These are phyloP conservation scores for Saccharomyces eubayanus DNA, from an alignment of 805 yeast species.

Conservation along the genomic window DNA sequence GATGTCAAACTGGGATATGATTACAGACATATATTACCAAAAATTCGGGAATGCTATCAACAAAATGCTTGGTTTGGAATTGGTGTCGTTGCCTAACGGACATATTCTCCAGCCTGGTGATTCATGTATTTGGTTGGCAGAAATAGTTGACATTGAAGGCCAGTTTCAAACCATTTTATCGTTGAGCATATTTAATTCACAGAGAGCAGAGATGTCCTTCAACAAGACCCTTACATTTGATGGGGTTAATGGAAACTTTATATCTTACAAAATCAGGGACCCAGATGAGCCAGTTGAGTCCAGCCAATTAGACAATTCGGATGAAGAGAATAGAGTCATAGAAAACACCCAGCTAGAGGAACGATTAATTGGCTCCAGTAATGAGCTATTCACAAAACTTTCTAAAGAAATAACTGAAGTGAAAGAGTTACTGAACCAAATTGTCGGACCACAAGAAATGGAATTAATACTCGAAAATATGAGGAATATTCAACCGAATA, in stretches of 20 bases:
- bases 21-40: slow-evolving; percentile 2
- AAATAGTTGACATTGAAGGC: slow-evolving; percentile 24
- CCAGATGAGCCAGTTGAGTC: neutral
- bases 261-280: neutral
- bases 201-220: neutral
- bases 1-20: neutral
- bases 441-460: neutral
- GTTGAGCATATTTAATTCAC: slow-evolving; percentile 5
- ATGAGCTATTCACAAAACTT: neutral
- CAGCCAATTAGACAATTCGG: neutral
- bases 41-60: slow-evolving; percentile 18
- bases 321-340: neutral
- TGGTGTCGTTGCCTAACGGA: slow-evolving; percentile 14
- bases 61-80: slow-evolving; percentile 13
- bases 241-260: neutral
- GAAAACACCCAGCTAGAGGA: neutral
- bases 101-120: slow-evolving; percentile 19
- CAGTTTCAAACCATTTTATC: slow-evolving; percentile 14
- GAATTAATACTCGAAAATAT: neutral
- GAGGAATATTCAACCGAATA: neutral
- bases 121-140: slow-evolving; percentile 27
- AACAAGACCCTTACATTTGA: neutral
- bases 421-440: neutral
- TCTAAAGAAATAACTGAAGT: neutral
- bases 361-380: neutral